Percentiles rank a stretch among this genome's conserved stretches.
Evolutionary conservation across 164 flowering plant genomes (phyloP).

Genomic region (Sedum album): DNA sequence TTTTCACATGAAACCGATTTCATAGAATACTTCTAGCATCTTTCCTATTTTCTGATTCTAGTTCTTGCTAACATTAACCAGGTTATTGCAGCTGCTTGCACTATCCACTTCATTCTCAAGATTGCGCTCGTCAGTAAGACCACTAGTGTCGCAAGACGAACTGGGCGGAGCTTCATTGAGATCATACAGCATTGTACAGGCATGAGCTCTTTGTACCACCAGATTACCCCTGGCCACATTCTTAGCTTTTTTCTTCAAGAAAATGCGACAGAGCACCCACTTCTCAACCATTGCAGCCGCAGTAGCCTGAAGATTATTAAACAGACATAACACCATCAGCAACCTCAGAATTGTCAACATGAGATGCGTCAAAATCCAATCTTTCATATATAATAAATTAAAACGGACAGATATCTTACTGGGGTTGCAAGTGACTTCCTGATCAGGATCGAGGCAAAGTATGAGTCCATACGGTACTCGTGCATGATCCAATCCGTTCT

Average conservation of each 20-base stretch:
- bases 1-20: neutral
- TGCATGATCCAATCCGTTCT: constrained; percentile 79
- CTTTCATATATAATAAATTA: neutral
- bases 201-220: neutral
- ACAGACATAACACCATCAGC: neutral
- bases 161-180: constrained; percentile 33
- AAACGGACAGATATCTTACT: constrained; percentile 13
- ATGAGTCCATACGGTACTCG: constrained; percentile 36
- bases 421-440: constrained; percentile 15
- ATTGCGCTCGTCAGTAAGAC: constrained; percentile 35
- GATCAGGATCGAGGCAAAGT: constrained; percentile 8
- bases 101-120: constrained; percentile 25
- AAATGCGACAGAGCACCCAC: constrained; percentile 66
- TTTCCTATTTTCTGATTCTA: constrained; percentile 2
- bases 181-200: constrained; percentile 41
- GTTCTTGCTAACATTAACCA: constrained; percentile 18
- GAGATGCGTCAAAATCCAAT: neutral
- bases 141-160: constrained; percentile 51
- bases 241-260: constrained; percentile 42
- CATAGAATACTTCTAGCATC: constrained; percentile 1
- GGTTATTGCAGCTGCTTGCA: constrained; percentile 18
- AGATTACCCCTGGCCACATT: neutral
- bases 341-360: neutral
- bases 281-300: constrained; percentile 21
- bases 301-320: constrained; percentile 11